These are phyloP conservation scores for Rhynchospora pubera DNA, from an alignment of 176 grass and related monocot species.

Conservation along the genomic window DNA sequence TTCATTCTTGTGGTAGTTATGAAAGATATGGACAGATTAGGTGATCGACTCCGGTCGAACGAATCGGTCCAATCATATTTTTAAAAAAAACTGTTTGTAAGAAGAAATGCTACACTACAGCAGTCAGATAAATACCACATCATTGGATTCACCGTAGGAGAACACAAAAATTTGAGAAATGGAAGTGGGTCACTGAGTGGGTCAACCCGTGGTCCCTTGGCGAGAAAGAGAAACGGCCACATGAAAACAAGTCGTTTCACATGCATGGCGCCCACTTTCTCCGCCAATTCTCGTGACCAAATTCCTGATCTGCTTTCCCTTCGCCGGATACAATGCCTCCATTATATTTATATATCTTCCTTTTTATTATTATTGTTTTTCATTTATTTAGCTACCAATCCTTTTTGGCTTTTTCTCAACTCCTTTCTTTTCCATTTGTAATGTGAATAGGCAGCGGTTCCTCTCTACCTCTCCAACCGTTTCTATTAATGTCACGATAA, in stretches of 20 bases:
- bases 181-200: neutral
- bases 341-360: neutral
- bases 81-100: too few species aligned
- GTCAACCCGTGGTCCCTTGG: conserved; percentile 10
- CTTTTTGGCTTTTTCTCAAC: neutral
- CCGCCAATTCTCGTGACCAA: conserved; percentile 21
- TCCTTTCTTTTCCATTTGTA: neutral
- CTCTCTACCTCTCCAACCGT: neutral
- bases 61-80: too few species aligned
- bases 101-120: too few species aligned
- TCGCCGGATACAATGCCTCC: neutral
- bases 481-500: conserved; percentile 10
- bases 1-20: too few species aligned
- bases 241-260: conserved; percentile 38
- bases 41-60: too few species aligned
- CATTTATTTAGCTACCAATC: conserved; percentile 1
- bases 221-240: conserved; percentile 19
- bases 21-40: too few species aligned
- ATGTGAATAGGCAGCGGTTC: conserved; percentile 6
- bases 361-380: neutral
- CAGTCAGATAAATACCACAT: neutral
- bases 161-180: neutral
- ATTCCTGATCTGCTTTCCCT: neutral
- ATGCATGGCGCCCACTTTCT: conserved; percentile 30
- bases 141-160: neutral